phyloP scores from a whole-genome alignment of 2,329 filamentous ascomycete genomes.

The Domatiomyces globalis region DNA sequence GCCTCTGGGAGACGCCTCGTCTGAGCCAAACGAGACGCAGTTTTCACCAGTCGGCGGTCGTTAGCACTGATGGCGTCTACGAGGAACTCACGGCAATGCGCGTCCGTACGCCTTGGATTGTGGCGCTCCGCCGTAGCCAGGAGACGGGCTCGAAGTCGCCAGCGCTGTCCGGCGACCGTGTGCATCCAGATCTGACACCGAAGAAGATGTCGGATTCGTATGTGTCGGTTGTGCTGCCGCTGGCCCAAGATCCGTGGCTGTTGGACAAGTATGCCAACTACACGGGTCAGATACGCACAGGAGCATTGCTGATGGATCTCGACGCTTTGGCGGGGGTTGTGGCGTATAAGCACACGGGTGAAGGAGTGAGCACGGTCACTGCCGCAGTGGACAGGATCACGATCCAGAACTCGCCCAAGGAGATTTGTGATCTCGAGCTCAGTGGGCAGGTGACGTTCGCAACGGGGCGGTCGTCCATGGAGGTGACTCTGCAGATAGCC shows the following conservation, averaged over 20 bases:
- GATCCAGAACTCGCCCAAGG: conserved; percentile 56
- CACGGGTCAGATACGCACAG: conserved; percentile 57
- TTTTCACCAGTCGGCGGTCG: conserved; percentile 10
- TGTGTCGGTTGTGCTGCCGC: conserved; percentile 43
- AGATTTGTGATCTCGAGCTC: conserved; percentile 65
- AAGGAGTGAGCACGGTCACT: conserved; percentile 48
- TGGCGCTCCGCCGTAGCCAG: conserved; percentile 44
- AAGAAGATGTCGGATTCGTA: conserved; percentile 60
- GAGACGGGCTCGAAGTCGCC: conserved; percentile 24
- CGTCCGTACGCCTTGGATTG: conserved; percentile 54
- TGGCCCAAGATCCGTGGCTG: conserved; percentile 58
- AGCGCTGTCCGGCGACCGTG: conserved; percentile 13
- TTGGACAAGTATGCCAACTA: conserved; percentile 66
- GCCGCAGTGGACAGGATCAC: conserved; percentile 51
- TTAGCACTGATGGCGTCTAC: conserved; percentile 45
- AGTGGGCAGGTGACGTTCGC: conserved; percentile 57
- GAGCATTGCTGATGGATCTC: conserved; percentile 65
- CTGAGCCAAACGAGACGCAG: background rate
- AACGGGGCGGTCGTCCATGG: conserved; percentile 57
- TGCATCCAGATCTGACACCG: conserved; percentile 45
- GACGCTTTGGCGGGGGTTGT: conserved; percentile 65
- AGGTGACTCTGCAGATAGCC: conserved; percentile 59
- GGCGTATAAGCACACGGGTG: conserved; percentile 58
- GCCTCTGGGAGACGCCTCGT: background rate
- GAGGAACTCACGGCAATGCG: conserved; percentile 44